Base-by-base conservation (phyloP, 1,284 basidiomycete species). In the Cutaneotrichosporon arboriforme region DNA sequence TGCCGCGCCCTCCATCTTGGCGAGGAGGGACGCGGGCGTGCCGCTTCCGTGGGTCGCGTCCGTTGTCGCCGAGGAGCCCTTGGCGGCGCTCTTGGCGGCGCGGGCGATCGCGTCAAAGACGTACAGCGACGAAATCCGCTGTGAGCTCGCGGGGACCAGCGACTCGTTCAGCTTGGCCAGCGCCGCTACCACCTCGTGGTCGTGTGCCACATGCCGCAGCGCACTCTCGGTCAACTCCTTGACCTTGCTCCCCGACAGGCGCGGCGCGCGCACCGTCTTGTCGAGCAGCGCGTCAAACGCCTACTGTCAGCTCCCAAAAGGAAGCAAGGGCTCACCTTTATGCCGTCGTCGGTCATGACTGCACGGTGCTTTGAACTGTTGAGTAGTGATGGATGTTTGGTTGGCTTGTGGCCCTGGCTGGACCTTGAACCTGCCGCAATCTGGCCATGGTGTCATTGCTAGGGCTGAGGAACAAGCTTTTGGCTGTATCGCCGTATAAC, bases 31-130 rank as follows among this genome's bases (percentile, higher is more conserved):
- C 12, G 86, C 81, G 80, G 67, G 88, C 12, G 60, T 65, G 2
- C 62, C 62, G 40, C 61, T 90, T 46, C 87, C 87, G 57, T 80
- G 81, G n/a, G n/a, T n/a, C n/a, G n/a, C n/a, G 46, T 76, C 74
- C 20, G 80, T 76, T 48, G 79, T 79, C 17, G 79, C 66, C 58
- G 85, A 73, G 52, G 78, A 78, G 49, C 83, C 81, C 70, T 89
- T 90, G 67, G 78, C 83, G 49, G 83, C 79, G 58, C 78, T 78
- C 58, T 83, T 80, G n/a, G 88, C 88, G 15, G 86, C 88, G 52
- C 91, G 83, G 41, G 88, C 82, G 57, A 96, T 80, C 15, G 90
- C 87, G 75, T 96, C 91, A 69, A 96, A 88, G 40, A 86, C 84
- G 74, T 96, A 96, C 52, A 96, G 78, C 74, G 87, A 89, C 43